A percentile compares a stretch with the other conserved stretches of the same genome.
phyloP scores from a whole-genome alignment of 1,284 basidiomycete species.

The Trichosporon asahii region DNA sequence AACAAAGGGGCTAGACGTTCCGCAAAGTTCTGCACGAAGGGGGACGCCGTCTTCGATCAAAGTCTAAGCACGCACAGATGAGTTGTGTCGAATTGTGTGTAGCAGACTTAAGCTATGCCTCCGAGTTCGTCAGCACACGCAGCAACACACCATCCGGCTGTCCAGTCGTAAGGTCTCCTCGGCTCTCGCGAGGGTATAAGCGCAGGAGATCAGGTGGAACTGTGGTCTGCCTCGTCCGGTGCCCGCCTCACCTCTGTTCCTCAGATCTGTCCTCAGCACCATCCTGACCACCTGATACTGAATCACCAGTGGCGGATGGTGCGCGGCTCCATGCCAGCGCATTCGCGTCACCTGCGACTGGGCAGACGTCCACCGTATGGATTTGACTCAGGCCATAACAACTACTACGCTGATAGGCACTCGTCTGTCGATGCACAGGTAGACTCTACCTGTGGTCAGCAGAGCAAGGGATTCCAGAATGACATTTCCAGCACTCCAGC shows the following conservation, averaged over 20 bases:
- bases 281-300: neutral
- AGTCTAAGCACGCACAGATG: neutral
- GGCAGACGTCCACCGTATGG: no score
- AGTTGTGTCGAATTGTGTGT: neutral
- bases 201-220: no score
- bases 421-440: no score
- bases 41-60: conserved; percentile 5
- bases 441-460: no score
- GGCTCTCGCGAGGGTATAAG: neutral
- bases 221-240: neutral
- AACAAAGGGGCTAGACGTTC: neutral
- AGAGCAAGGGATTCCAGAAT: no score
- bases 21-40: neutral
- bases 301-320: no score
- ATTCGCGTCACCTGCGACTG: no score
- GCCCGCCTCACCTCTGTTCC: neutral
- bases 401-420: no score
- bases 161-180: neutral
- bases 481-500: no score
- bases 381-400: no score
- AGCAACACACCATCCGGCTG: neutral
- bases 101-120: neutral
- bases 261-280: neutral
- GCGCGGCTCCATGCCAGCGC: no score
- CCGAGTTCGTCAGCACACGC: neutral